Evolutionary conservation across 2,329 filamentous ascomycete genomes (phyloP), one percentile per base, ranked within the genome.

Genomic region (Paracamarosporium sp.): DNA sequence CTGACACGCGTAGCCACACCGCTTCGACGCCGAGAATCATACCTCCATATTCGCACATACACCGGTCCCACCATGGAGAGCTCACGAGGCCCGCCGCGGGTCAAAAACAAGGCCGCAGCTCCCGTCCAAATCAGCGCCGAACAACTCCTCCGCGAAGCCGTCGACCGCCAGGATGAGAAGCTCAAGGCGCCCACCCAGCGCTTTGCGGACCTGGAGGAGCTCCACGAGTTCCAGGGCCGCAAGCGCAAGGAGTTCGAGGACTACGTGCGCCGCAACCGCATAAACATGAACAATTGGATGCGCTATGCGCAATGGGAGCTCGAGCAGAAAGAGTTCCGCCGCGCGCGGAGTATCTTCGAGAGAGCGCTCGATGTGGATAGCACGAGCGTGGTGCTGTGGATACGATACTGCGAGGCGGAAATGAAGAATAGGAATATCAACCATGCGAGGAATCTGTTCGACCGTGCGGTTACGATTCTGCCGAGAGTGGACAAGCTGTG

Each of bases 251-350:
- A 97, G 72, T 99, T 97, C 69, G 95, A 99, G 79, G 92, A 97
- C 82, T 98, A 98, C 89, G 92, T 98, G 59, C 89, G 93, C 63
- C 90, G 95, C 63, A 98, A 98, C 75, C 83, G 94, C 72, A 85
- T 97, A 75, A 97, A 96, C 73, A 93, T 98, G 85, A 96, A 96
- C 83, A 98, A 98, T 79, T 99, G 95, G 95, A 92, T 95, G 85
- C 91, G 93, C 72, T 99, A 99, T 83, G 94, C 95, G 55, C 87
- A 91, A 68, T 99, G 93, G 92, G 95, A 99, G 81, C 85, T 98
- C 59, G 94, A 99, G 76, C 95, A 99, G 80, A 98, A 98, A 79
- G 95, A 99, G 80, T 97, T 92, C 78, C 88, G 90, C 7, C 90
- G 95, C 54, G 95, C 95, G 28, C 86, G 95, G 40, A 96, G 91